Evolutionary conservation across 2,329 filamentous ascomycete genomes (phyloP).

Genomic region (Sporothrix dimorphospora): DNA sequence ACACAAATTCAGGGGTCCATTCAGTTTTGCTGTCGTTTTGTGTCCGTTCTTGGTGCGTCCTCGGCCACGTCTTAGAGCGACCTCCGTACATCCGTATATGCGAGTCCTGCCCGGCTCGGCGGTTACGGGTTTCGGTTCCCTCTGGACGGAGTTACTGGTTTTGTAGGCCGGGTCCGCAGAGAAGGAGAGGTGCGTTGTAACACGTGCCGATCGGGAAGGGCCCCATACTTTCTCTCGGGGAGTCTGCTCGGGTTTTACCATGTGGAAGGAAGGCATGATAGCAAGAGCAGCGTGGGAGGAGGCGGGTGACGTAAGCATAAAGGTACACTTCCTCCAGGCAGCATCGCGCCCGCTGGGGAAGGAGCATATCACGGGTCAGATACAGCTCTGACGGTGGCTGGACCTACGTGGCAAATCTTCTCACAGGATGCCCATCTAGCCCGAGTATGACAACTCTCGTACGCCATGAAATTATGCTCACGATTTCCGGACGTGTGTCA

Average conservation of each 20-base stretch:
- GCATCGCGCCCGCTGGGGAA: not conserved
- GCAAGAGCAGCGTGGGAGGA: too few species aligned
- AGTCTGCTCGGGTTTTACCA: not conserved
- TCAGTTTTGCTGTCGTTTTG: not conserved
- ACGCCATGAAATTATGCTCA: not conserved
- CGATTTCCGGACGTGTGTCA: not conserved
- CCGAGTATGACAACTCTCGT: not conserved
- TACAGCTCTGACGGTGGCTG: not conserved
- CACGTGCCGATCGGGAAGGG: not conserved
- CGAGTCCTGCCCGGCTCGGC: not conserved
- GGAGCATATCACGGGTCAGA: not conserved
- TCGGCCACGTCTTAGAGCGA: not conserved
- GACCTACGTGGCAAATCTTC: not conserved
- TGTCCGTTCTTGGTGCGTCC: too few species aligned
- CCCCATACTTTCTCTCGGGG: not conserved
- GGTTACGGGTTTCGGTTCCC: not conserved
- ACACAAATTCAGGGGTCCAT: not conserved
- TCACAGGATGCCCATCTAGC: too few species aligned
- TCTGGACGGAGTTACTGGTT: not conserved
- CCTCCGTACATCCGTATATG: slow-evolving; percentile 1
- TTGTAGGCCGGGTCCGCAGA: not conserved
- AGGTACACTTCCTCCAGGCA: not conserved
- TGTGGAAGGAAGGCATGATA: not conserved
- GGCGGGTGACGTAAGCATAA: not conserved
- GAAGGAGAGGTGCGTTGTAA: not conserved